Percentiles rank a stretch among this genome's conserved stretches.
Conservation (phyloP, 148 eudicot genomes). For the Rhododendron henanense region DNA sequence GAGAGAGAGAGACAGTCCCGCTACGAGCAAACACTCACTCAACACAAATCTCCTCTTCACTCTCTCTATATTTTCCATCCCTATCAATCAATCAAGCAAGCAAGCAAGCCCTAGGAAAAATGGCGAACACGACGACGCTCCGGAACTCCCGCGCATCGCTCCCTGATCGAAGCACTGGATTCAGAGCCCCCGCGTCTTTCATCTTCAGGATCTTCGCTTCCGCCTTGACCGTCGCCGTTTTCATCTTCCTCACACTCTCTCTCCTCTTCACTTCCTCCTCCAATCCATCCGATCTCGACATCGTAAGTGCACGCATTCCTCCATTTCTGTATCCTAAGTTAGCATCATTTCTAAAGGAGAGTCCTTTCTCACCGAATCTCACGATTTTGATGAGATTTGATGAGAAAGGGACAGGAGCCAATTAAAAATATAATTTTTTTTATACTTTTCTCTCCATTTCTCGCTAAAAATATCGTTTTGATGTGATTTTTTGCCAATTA, state of each 20-base stretch:
- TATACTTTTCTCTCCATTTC: background rate
- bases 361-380: too few relatives aligned
- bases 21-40: background rate
- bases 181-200: background rate
- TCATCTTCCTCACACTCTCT: constrained; percentile 27
- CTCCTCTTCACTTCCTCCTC: constrained; percentile 22
- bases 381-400: background rate
- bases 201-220: constrained; percentile 14
- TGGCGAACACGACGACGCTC: constrained; percentile 6
- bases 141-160: constrained; percentile 8
- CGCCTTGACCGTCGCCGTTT: constrained; percentile 20
- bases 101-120: background rate
- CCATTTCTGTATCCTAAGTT: background rate
- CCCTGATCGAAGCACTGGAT: constrained; percentile 1
- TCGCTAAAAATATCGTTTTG: background rate
- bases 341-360: background rate
- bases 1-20: background rate
- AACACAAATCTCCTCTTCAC: background rate
- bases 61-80: background rate
- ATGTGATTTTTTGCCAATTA: background rate
- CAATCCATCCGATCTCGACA: constrained; percentile 20
- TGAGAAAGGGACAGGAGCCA: background rate
- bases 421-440: background rate
- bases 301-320: constrained; percentile 9
- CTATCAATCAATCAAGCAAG: background rate